These are phyloP conservation scores for Perkinsus chesapeaki DNA, from an alignment of 169 alveolate species.

Conservation along the genomic window DNA sequence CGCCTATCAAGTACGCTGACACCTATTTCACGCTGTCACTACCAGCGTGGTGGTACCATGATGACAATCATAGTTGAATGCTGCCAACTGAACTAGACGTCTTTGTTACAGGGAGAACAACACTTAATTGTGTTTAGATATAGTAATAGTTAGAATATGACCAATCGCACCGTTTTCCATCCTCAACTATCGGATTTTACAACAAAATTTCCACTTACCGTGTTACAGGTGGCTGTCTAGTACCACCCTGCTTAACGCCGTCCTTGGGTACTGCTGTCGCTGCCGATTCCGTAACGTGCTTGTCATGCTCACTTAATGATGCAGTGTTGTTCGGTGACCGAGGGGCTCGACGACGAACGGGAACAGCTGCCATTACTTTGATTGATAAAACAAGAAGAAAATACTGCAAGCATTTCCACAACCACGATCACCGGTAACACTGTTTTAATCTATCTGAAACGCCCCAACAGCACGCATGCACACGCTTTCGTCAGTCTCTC, in stretches of 20 bases:
- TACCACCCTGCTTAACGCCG: background rate
- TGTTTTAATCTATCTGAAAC: background rate
- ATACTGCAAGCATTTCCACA: background rate
- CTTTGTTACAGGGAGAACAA: too few relatives aligned
- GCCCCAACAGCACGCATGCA: background rate
- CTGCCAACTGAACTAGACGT: too few relatives aligned
- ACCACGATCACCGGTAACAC: background rate
- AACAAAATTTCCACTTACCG: too few relatives aligned
- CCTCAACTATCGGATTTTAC: too few relatives aligned
- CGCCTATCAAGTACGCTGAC: too few relatives aligned
- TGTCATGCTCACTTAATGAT: background rate
- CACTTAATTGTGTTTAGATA: too few relatives aligned
- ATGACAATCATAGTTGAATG: too few relatives aligned
- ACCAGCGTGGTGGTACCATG: too few relatives aligned
- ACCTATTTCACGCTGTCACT: too few relatives aligned
- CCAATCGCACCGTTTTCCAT: too few relatives aligned
- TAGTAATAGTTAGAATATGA: too few relatives aligned
- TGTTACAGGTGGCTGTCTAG: background rate
- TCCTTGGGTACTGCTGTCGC: background rate
- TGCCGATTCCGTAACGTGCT: background rate
- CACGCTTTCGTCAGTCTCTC: background rate
- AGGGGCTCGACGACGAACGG: background rate
- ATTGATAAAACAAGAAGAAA: background rate
- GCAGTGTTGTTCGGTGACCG: background rate
- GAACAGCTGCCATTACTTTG: background rate